Conservation (phyloP, 805 yeast species). For the Pichia kluyveri region DNA sequence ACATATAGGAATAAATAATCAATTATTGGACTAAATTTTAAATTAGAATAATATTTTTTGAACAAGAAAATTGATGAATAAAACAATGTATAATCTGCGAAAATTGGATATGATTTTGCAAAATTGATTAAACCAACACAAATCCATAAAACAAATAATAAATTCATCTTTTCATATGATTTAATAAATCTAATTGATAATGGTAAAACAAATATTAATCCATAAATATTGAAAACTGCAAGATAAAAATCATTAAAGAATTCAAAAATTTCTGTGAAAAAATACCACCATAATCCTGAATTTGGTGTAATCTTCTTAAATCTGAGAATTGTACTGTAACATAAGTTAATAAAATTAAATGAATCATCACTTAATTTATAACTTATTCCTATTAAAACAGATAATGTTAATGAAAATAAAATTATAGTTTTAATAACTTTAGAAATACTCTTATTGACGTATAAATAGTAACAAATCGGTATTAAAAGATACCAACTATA, state of each 20-base stretch:
- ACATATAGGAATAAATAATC: constrained; percentile 20
- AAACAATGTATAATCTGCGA: constrained; percentile 57
- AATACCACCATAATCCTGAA: constrained; percentile 97
- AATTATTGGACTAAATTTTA: constrained; percentile 23
- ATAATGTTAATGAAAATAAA: constrained; percentile 20
- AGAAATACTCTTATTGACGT: not conserved
- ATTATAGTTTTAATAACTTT: constrained; percentile 20
- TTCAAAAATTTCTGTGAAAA: constrained; percentile 91
- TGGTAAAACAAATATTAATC: constrained; percentile 61
- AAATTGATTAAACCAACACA: constrained; percentile 37
- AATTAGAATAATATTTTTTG: constrained; percentile 17
- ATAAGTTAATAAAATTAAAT: constrained; percentile 39
- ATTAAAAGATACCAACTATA: constrained; percentile 53
- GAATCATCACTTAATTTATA: constrained; percentile 29
- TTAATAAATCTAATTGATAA: constrained; percentile 53
- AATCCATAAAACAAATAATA: constrained; percentile 31
- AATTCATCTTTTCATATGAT: constrained; percentile 6
- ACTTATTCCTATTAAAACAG: constrained; percentile 29
- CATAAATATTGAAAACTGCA: constrained; percentile 73
- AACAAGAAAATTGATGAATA: constrained; percentile 25
- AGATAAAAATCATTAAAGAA: constrained; percentile 77
- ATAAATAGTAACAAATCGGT: constrained; percentile 38
- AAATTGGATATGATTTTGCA: constrained; percentile 78
- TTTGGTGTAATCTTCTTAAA: constrained; percentile 78
- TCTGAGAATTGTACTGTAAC: constrained; percentile 49